Evolutionary conservation across 495 filamentous ascomycete species (phyloP).

Genomic region (Daldinia loculata): DNA sequence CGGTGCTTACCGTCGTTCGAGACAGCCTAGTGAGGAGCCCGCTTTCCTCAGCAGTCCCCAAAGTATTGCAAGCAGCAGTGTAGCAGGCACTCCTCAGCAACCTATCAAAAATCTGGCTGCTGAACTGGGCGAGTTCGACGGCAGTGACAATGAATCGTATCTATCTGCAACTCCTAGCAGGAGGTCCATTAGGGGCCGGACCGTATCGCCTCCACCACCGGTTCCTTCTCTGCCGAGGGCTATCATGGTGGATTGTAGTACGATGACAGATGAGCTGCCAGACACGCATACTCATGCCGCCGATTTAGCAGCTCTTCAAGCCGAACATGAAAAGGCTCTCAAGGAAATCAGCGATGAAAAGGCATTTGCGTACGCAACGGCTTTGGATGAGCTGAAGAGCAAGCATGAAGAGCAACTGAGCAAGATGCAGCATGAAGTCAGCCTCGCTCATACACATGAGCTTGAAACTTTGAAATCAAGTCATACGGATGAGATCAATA

Average conservation of each 20-base stretch:
- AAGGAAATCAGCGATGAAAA: conserved; percentile 55
- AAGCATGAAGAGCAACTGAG: conserved; percentile 55
- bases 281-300: conserved; percentile 40
- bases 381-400: conserved; percentile 56
- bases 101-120: conserved; percentile 86
- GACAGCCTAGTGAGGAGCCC: conserved; percentile 71
- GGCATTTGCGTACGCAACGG: conserved; percentile 53
- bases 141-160: conserved; percentile 68
- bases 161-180: conserved; percentile 54
- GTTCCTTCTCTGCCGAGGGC: conserved; percentile 61
- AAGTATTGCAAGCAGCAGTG: conserved; percentile 60
- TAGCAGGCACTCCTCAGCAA: conserved; percentile 59
- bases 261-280: conserved; percentile 81
- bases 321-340: conserved; percentile 58
- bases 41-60: conserved; percentile 59
- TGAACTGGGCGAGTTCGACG: conserved; percentile 81
- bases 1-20: conserved; percentile 68
- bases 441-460: conserved; percentile 50
- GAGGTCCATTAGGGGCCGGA: conserved; percentile 56
- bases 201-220: conserved; percentile 61
- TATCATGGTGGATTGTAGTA: conserved; percentile 79
- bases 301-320: conserved; percentile 44
- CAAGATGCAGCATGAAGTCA: conserved; percentile 48
- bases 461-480: conserved; percentile 51
- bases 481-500: conserved; percentile 52